Evolutionary conservation across 2,329 filamentous ascomycete species (phyloP), one percentile per base, ranked within the genome.

Genomic region (Gnomoniopsis smithogilvyi): DNA sequence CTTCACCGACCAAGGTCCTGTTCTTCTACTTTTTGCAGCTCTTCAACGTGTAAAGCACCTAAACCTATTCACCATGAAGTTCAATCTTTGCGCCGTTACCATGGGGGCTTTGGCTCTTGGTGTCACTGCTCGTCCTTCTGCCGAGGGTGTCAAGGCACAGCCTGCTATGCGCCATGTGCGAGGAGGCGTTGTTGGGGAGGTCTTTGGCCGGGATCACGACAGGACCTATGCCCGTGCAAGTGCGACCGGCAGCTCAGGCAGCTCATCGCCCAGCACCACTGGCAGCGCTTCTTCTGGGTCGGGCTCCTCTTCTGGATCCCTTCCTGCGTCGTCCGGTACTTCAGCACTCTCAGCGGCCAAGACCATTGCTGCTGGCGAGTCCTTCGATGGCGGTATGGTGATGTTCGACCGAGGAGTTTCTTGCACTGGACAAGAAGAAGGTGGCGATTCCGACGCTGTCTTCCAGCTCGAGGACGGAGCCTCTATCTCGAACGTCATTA

Each of bases 401-500:
- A 53, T 54, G 54, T 65, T 47, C 46, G 64, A 64, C 43, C 64
- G 63, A 26, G 58, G 62, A 10, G 51, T 60, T 6, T 36, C 22
- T 33, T 66, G 65, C 59, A 53, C 51, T 19, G 64, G 53, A 19
- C 65, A 66, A 46, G 24, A 10, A 1, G 63, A 65, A 54, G 62
- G 61, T 22, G 69, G 68, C 19, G 68, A 70, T 19, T 59, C 62
- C 26, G 69, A 77, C 62, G 78, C 80, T 30, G 78, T 82, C 61
- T 83, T 83, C 74, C 71, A 78, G 56, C 69, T 83, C 54, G 72
- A 76, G 66, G 71, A 77, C 48, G 80, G 80, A 43, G 80, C 74
- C n/a, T 78, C 74, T 22, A 70, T 82, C 19, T 76, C 72, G 65
- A 81, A 82, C 65, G 78, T 77, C 64, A 79, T 82, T 65, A 79